These are phyloP conservation scores for Sisymbrium altissimum DNA, from an alignment of 345 rosid genomes.

Conservation along the genomic window DNA sequence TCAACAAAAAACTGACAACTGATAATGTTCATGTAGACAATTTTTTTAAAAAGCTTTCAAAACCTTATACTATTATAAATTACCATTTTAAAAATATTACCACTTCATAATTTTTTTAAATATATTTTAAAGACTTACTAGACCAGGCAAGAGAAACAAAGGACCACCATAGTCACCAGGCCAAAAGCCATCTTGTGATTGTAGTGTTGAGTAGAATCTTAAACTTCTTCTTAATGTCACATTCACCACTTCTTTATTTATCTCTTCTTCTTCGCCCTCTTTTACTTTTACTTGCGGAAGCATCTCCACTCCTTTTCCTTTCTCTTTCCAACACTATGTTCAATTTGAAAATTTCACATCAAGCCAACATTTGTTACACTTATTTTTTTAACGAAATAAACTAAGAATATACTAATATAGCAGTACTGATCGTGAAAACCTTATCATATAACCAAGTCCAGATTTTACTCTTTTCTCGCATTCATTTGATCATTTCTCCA, in stretches of 20 bases:
- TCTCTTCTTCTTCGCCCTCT: conserved; percentile 2
- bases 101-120: neutral
- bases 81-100: neutral
- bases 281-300: neutral
- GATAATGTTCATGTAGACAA: neutral
- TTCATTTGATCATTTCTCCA: neutral
- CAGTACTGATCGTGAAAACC: neutral
- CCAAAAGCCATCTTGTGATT: conserved; percentile 70
- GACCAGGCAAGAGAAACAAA: conserved; percentile 60
- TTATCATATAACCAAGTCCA: neutral
- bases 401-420: too few species aligned
- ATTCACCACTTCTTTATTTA: conserved; percentile 32
- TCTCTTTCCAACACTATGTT: conserved; percentile 18
- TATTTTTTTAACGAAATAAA: neutral
- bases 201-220: conserved; percentile 53
- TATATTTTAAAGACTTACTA: conserved; percentile 35
- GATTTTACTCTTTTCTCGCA: neutral
- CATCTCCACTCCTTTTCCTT: neutral
- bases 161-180: conserved; percentile 87
- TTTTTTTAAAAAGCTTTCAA: neutral
- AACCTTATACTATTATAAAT: neutral
- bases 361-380: neutral
- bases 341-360: neutral
- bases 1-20: neutral
- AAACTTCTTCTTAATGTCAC: conserved; percentile 41